Percentiles rank a stretch among this genome's conserved stretches.
These are phyloP conservation scores for Colletotrichum tropicicola DNA, from an alignment of 2,329 filamentous ascomycete genomes.

Conservation along the genomic window DNA sequence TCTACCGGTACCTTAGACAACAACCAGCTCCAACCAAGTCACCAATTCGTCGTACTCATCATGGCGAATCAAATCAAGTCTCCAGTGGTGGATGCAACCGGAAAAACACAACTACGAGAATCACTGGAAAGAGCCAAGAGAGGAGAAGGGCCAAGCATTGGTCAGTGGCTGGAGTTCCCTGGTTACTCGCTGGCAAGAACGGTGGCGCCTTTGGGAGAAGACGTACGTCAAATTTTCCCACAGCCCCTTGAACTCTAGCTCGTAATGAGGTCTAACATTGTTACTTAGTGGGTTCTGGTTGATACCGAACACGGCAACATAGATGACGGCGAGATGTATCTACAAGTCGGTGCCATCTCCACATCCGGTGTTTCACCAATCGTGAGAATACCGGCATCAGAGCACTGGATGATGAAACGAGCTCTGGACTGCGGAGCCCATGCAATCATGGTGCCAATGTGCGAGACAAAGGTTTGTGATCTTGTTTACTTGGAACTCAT, in stretches of 20 bases:
- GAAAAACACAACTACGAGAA: slow-evolving; percentile 39
- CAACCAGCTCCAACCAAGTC: too few species aligned
- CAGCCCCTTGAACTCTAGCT: too few species aligned
- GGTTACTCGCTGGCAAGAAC: slow-evolving; percentile 42
- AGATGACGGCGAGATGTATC: too few species aligned
- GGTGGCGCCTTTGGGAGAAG: slow-evolving; percentile 38
- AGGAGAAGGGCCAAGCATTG: slow-evolving; percentile 38
- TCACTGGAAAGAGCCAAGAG: slow-evolving; percentile 39
- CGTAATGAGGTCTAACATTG: not conserved
- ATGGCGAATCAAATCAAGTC: slow-evolving; percentile 32
- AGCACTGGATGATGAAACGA: slow-evolving; percentile 33
- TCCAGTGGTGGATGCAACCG: slow-evolving; percentile 36
- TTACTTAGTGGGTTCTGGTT: not conserved
- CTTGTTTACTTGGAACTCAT: not conserved
- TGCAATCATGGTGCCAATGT: slow-evolving; percentile 55
- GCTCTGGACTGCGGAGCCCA: slow-evolving; percentile 60
- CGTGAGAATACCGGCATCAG: too few species aligned
- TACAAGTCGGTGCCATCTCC: too few species aligned
- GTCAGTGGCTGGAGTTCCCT: slow-evolving; percentile 42
- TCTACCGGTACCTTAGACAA: too few species aligned
- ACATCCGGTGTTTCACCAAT: too few species aligned
- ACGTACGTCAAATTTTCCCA: slow-evolving; percentile 38
- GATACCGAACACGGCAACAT: slow-evolving; percentile 14
- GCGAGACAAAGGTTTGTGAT: not conserved
- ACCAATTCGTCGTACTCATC: not conserved